Conservation (phyloP, 2,329 filamentous ascomycete species). For the Knufia fluminis region DNA sequence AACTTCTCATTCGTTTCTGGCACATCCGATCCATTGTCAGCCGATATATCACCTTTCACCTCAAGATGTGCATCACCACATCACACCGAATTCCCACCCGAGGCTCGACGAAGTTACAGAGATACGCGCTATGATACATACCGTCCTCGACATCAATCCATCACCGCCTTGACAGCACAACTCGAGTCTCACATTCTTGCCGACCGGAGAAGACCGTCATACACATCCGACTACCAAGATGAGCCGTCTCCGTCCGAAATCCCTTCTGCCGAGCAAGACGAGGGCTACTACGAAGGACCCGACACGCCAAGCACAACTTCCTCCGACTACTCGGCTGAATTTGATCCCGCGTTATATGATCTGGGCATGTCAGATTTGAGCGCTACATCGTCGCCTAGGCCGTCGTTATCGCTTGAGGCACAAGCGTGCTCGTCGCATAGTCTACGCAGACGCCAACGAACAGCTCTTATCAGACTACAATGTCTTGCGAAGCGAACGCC, state of each 20-base stretch:
- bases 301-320: constrained; percentile 18
- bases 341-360: constrained; percentile 22
- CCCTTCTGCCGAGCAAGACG: constrained; percentile 17
- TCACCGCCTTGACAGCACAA: constrained; percentile 20
- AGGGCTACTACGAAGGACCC: constrained; percentile 22
- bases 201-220: constrained; percentile 15
- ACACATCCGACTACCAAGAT: constrained; percentile 10
- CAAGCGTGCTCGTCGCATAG: constrained; percentile 21
- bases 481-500: constrained; percentile 21
- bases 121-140: constrained; percentile 21
- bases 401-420: constrained; percentile 22
- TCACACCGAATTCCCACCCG: constrained; percentile 3
- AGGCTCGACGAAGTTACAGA: constrained; percentile 11
- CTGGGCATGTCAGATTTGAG: constrained; percentile 20
- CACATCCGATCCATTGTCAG: constrained; percentile 12
- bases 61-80: constrained; percentile 20
- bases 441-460: constrained; percentile 18
- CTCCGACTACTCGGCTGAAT: constrained; percentile 16
- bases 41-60: constrained; percentile 21
- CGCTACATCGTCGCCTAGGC: constrained; percentile 20
- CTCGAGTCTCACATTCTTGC: constrained; percentile 19
- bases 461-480: constrained; percentile 23
- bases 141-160: constrained; percentile 18
- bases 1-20: constrained; percentile 20
- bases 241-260: constrained; percentile 7